Evolutionary conservation across 1,139 yeast species (phyloP).

Genomic region (Pichia sp.): DNA sequence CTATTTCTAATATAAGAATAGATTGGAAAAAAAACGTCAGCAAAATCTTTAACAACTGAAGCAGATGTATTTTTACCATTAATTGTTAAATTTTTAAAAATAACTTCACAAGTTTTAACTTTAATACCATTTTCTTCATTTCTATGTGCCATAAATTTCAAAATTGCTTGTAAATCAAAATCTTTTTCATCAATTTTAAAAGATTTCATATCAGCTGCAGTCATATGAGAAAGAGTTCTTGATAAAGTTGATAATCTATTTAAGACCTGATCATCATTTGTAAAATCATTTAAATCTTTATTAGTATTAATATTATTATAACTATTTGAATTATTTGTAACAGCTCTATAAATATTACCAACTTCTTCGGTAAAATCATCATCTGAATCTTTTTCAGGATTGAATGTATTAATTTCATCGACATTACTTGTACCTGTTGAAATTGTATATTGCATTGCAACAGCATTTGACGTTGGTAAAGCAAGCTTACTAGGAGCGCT

Average conservation of each 20-base stretch:
- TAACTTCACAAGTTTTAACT: slow-evolving; percentile 41
- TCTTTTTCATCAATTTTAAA: slow-evolving; percentile 25
- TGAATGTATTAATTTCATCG: no score
- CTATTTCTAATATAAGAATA: slow-evolving; percentile 3
- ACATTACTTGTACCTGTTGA: no score
- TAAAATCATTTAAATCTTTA: no score
- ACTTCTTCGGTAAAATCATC: no score
- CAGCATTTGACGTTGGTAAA: no score
- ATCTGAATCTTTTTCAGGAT: no score
- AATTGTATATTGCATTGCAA: no score
- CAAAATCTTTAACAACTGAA: slow-evolving; percentile 42
- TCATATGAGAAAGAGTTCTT: slow-evolving; percentile 22
- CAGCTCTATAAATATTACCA: no score
- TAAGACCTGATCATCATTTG: slow-evolving; percentile 15
- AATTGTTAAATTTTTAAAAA: slow-evolving; percentile 41
- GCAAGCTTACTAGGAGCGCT: no score
- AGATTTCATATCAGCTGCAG: slow-evolving; percentile 23
- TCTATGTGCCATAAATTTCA: slow-evolving; percentile 27
- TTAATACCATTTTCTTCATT: slow-evolving; percentile 41
- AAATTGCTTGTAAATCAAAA: slow-evolving; percentile 31
- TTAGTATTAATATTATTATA: slow-evolving; percentile 5
- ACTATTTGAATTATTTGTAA: slow-evolving; percentile 7
- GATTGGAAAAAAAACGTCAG: slow-evolving; percentile 33
- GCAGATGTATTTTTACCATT: slow-evolving; percentile 44
- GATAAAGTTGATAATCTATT: slow-evolving; percentile 25